These are phyloP conservation scores for Hymenoscyphus linearis DNA, from an alignment of 2,329 filamentous ascomycete species.

Conservation along the genomic window DNA sequence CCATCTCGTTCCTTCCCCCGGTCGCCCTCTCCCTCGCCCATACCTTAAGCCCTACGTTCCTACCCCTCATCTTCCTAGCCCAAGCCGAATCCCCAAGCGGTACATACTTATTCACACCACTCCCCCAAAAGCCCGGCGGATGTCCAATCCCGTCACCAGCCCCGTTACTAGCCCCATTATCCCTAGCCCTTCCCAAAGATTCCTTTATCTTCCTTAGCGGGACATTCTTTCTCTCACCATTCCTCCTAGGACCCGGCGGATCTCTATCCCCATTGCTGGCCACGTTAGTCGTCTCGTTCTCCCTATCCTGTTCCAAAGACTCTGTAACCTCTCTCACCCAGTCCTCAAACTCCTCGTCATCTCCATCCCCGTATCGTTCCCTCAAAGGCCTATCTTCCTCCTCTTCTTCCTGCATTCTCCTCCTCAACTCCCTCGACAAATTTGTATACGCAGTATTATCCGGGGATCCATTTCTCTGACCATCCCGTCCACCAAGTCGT, in stretches of 20 bases:
- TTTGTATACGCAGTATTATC: not conserved
- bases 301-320: not conserved
- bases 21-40: not conserved
- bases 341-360: too few relatives aligned
- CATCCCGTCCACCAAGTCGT: too few relatives aligned
- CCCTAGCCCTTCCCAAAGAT: too few relatives aligned
- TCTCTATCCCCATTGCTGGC: too few relatives aligned
- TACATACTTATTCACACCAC: not conserved
- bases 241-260: too few relatives aligned
- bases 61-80: not conserved
- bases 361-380: too few relatives aligned
- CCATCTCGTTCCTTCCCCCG: not conserved
- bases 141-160: not conserved
- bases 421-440: not conserved
- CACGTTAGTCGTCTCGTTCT: too few relatives aligned
- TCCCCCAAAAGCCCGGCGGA: not conserved
- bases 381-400: not conserved
- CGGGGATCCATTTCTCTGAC: not conserved
- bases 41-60: not conserved
- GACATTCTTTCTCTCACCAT: too few relatives aligned
- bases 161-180: too few relatives aligned
- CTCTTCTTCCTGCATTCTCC: too few relatives aligned
- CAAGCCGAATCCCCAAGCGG: not conserved
- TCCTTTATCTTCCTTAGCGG: too few relatives aligned
- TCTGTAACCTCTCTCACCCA: not conserved